Evolutionary conservation across 2,329 filamentous ascomycete genomes (phyloP).

Genomic region (Arthrobotrys sinensis): DNA sequence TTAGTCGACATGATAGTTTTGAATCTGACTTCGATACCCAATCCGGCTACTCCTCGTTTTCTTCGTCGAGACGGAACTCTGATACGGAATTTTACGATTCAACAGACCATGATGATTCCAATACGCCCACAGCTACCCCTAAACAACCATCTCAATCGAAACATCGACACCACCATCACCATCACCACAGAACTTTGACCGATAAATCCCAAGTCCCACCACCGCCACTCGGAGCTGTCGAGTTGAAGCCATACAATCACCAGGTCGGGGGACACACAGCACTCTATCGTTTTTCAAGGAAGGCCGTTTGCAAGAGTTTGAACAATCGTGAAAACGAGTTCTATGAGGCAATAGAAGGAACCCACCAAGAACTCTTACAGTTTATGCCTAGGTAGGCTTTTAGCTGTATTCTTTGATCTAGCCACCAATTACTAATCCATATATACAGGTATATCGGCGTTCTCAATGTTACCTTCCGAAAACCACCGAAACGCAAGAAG

Average conservation of each 20-base stretch:
- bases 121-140: slow-evolving; percentile 66
- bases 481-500: slow-evolving; percentile 72
- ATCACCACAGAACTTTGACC: slow-evolving; percentile 62
- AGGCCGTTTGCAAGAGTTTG: slow-evolving; percentile 96
- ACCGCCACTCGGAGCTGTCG: slow-evolving; percentile 85
- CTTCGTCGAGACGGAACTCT: slow-evolving; percentile 66
- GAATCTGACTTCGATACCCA: slow-evolving; percentile 68
- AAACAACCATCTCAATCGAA: slow-evolving; percentile 60
- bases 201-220: slow-evolving; percentile 63
- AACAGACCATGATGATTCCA: slow-evolving; percentile 65
- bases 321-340: slow-evolving; percentile 99
- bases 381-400: slow-evolving; percentile 83
- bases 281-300: slow-evolving; percentile 92
- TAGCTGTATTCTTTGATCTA: slow-evolving; percentile 61
- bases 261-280: slow-evolving; percentile 98
- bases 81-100: slow-evolving; percentile 69
- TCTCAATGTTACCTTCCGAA: slow-evolving; percentile 82
- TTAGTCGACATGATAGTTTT: slow-evolving; percentile 67
- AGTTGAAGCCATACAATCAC: slow-evolving; percentile 96
- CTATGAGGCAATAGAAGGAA: slow-evolving; percentile 93
- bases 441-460: slow-evolving; percentile 89
- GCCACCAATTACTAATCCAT: slow-evolving; percentile 62
- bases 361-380: slow-evolving; percentile 88
- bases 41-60: slow-evolving; percentile 51
- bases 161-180: slow-evolving; percentile 65